Conservation (phyloP, 2,329 filamentous ascomycete genomes). For the Apiospora arundinis region DNA sequence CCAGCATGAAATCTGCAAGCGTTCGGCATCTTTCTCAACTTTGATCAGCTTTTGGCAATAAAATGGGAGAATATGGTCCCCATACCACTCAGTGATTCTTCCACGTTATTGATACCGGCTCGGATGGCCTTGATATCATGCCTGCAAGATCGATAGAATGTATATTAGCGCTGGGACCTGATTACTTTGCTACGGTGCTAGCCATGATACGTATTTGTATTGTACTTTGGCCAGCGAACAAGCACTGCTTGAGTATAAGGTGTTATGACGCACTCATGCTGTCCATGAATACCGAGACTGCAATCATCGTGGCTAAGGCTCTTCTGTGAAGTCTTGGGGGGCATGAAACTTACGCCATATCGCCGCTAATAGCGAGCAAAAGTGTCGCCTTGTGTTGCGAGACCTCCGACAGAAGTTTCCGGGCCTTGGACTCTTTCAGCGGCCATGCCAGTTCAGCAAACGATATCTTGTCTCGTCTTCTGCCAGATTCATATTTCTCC, state of each 20-base stretch:
- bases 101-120: background rate
- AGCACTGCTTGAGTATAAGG: too few species aligned
- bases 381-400: conserved; percentile 28
- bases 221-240: too few species aligned
- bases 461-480: conserved; percentile 14
- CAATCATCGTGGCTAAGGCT: too few species aligned
- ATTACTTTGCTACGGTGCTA: too few species aligned
- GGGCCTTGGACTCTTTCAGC: conserved; percentile 25
- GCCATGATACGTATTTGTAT: too few species aligned
- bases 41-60: background rate
- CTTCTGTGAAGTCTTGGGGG: background rate
- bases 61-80: background rate
- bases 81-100: background rate
- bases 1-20: background rate
- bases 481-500: background rate
- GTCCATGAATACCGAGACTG: background rate
- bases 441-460: conserved; percentile 25
- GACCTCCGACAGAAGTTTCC: conserved; percentile 25
- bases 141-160: background rate
- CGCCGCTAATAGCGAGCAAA: conserved; percentile 24
- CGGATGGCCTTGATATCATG: conserved; percentile 21
- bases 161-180: background rate
- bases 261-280: too few species aligned
- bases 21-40: background rate
- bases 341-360: conserved; percentile 21